A percentile compares a stretch with the other conserved stretches of the same genome.
Conservation (phyloP, 2,329 filamentous ascomycete species). For the Aspergillus quadricinctus region DNA sequence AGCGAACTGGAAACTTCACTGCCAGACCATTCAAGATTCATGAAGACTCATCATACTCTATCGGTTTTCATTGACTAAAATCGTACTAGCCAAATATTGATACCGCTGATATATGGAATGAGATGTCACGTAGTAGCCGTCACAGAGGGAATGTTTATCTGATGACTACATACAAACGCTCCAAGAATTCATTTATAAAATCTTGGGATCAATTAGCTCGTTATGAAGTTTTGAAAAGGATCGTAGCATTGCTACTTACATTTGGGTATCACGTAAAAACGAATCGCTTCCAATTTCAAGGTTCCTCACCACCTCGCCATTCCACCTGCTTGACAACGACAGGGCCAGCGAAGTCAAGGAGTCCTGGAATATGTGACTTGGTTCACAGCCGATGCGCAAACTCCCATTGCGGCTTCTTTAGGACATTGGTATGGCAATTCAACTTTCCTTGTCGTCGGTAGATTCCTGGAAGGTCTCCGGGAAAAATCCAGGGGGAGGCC, state of each 20-base stretch:
- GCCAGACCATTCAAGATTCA: not conserved
- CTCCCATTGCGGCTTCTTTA: not conserved
- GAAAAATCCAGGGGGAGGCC: slow-evolving; percentile 41
- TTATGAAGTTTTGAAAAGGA: not conserved
- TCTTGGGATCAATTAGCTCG: not conserved
- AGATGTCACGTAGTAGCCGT: not conserved
- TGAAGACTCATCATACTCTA: not conserved
- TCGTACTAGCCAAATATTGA: not conserved
- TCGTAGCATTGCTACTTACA: not conserved
- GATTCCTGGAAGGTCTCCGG: slow-evolving; percentile 36
- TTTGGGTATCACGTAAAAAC: not conserved
- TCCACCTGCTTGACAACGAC: not conserved
- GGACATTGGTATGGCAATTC: slow-evolving; percentile 14
- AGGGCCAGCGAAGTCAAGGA: not conserved
- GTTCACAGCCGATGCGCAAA: not conserved
- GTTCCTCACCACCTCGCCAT: not conserved
- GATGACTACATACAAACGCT: not conserved
- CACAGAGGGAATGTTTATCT: not conserved
- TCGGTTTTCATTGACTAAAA: not conserved
- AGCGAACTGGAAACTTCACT: too few relatives aligned
- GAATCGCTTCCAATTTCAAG: not conserved
- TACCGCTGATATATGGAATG: not conserved
- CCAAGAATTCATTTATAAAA: not conserved
- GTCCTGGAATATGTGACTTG: not conserved
- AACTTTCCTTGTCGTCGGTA: slow-evolving; percentile 19